Evolutionary conservation across 1,284 basidiomycete genomes (phyloP), one percentile per base, ranked within the genome.

Genomic region (Trametes hirsuta): DNA sequence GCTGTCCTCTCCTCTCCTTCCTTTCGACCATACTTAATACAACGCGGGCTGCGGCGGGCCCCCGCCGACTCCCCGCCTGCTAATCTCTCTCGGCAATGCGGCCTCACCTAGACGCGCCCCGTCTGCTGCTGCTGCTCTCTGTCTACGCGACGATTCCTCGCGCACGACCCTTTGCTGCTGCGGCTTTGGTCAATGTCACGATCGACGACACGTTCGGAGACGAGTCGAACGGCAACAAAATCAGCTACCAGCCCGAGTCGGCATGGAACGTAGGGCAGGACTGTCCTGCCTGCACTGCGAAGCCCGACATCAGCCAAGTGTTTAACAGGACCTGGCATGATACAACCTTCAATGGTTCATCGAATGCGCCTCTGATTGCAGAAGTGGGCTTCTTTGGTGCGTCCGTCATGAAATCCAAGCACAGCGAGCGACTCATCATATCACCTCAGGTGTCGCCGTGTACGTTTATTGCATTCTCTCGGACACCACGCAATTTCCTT

Each of bases 181-280:
- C 71, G 12, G 67, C 70, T 6, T 66, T 78, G 6, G 71, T 75
- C 15, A 79, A 77, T 61, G 69, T 77, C 3, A 74, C 77, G 0
- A 76, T 81, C 34, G 79, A 82, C 65, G 80, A 81, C 59, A 71
- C 75, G 0, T 69, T 68, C n/a, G 73, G 75, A 34, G 75, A 77
- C 58, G 67, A 75, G 1, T 42, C 70, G 5, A 74, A 74, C 12
- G 71, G 74, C 10, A 58, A 42, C 21, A 44, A 57, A 5, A 67
- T 76, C 15, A 15, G 51, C 2, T 77, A 77, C 59, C 34, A 60
- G 1, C 75, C 76, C 4, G 42, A 58, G 4, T 65, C 46, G 5
- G 67, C 62, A 1, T 79, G 77, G 76, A 69, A 64, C 36, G 55
- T 53, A 15, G 68, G 67, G 2, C 59, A 58, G 46, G 49, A 57